Conservation (phyloP, 345 rosid species). For the Eucalyptus guilfoylei region DNA sequence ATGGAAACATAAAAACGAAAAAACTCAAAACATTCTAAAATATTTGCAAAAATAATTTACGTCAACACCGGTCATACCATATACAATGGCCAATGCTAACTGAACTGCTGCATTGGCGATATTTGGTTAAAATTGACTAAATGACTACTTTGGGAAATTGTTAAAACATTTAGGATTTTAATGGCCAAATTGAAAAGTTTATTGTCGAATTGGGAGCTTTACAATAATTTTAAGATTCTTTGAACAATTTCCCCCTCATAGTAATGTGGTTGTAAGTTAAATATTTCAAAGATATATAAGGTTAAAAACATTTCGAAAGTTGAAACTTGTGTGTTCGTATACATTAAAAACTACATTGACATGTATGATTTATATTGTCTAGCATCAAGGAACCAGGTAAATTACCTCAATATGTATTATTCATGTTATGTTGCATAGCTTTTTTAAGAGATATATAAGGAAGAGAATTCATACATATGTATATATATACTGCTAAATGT, state of each 20-base stretch:
- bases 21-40: not conserved
- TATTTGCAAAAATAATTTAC: not conserved
- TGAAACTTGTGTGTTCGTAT: not conserved
- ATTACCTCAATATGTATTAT: not conserved
- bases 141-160: not conserved
- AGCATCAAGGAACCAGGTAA: not conserved
- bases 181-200: too few species aligned
- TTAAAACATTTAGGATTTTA: not conserved
- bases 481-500: rapidly evolving
- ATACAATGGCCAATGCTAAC: rapidly evolving
- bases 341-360: not conserved
- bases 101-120: not conserved
- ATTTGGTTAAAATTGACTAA: rapidly evolving
- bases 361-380: not conserved
- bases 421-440: not conserved
- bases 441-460: not conserved
- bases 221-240: not conserved
- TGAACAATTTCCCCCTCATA: not conserved
- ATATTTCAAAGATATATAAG: not conserved
- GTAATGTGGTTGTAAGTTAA: not conserved
- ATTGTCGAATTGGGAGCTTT: rapidly evolving
- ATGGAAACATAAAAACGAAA: not conserved
- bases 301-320: not conserved
- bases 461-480: not conserved
- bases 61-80: rapidly evolving